Conservation (phyloP, 306 rosid species). For the Clitoria ternatea region DNA sequence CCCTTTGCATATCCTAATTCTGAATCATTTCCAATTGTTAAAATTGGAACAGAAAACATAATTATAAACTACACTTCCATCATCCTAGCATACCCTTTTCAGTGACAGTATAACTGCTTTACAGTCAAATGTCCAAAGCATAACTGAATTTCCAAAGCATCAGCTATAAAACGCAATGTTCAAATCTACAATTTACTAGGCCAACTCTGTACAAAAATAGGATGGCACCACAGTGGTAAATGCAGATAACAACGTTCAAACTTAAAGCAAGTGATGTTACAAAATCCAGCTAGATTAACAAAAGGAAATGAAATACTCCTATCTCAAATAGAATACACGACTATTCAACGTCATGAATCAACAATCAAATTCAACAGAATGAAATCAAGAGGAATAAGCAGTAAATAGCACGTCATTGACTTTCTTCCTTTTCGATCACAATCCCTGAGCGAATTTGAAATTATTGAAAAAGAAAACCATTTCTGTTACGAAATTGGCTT, state of each 20-base stretch:
- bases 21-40: neutral
- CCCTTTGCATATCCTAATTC: neutral
- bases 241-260: neutral
- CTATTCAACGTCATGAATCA: slow-evolving; percentile 12
- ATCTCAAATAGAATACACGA: neutral
- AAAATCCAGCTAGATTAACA: neutral
- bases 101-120: neutral
- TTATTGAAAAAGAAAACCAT: neutral
- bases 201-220: neutral
- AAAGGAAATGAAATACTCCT: neutral
- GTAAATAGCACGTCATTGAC: neutral
- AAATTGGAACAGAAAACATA: neutral
- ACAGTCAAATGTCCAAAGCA: neutral
- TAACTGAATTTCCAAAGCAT: neutral
- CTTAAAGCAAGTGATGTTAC: neutral
- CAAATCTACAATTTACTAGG: slow-evolving; percentile 15
- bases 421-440: neutral
- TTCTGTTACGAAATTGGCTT: neutral
- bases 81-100: neutral
- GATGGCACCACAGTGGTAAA: neutral
- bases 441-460: neutral
- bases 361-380: slow-evolving; percentile 18
- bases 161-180: neutral
- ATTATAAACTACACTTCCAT: neutral
- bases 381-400: neutral